phyloP scores from a whole-genome alignment of 495 filamentous ascomycete species.

The Clohesyomyces aquaticus region DNA sequence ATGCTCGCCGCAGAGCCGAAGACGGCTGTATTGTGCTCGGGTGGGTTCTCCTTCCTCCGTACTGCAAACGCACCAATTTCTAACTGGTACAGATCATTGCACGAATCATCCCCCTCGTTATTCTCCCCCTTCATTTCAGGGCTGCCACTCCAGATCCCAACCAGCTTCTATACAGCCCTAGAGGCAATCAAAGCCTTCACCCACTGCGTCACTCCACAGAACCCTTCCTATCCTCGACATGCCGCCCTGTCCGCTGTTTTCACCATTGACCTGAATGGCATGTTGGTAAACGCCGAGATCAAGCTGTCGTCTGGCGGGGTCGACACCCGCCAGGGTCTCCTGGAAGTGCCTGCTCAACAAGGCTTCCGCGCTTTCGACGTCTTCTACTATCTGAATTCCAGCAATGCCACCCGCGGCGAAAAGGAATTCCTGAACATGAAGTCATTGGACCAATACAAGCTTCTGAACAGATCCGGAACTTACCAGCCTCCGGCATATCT shows the following conservation, averaged over 20 bases:
- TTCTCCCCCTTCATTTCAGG: slow-evolving; percentile 79
- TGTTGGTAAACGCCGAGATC: slow-evolving; percentile 72
- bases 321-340: slow-evolving; percentile 77
- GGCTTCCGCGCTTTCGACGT: slow-evolving; percentile 97
- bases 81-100: slow-evolving; percentile 67
- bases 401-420: slow-evolving; percentile 86
- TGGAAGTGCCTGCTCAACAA: slow-evolving; percentile 75
- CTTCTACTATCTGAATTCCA: slow-evolving; percentile 94
- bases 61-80: slow-evolving; percentile 3
- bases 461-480: slow-evolving; percentile 81
- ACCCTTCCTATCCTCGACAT: slow-evolving; percentile 82
- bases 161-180: slow-evolving; percentile 72
- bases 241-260: slow-evolving; percentile 78
- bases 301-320: slow-evolving; percentile 86
- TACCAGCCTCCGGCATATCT: slow-evolving; percentile 88
- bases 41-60: slow-evolving; percentile 54
- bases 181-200: slow-evolving; percentile 82
- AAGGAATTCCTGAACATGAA: slow-evolving; percentile 88
- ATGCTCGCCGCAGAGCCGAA: slow-evolving; percentile 90
- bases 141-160: slow-evolving; percentile 76
- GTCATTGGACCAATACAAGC: slow-evolving; percentile 72
- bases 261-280: slow-evolving; percentile 79
- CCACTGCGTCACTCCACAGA: slow-evolving; percentile 82
- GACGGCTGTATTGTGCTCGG: slow-evolving; percentile 91
- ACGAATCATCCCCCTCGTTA: slow-evolving; percentile 83